phyloP scores from a whole-genome alignment of 2,329 filamentous ascomycete genomes.

The Sclerotinia sclerotiorum region DNA sequence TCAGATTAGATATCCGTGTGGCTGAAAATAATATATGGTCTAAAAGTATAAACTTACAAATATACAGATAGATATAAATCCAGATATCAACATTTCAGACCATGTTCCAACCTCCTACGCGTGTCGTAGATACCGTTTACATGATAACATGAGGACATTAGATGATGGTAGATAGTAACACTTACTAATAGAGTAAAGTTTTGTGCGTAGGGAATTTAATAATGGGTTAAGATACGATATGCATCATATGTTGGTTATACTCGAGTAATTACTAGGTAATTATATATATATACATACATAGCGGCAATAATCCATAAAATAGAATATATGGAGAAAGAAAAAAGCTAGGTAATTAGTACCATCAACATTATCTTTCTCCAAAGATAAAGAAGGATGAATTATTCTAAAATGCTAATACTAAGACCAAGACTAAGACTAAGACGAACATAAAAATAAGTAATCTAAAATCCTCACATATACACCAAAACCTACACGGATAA shows the following conservation, averaged over 20 bases:
- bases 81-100: neutral
- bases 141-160: neutral
- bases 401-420: too few species aligned
- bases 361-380: neutral
- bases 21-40: neutral
- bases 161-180: neutral
- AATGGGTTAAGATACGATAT: neutral
- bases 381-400: neutral
- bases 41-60: neutral
- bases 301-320: neutral
- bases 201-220: neutral
- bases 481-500: neutral
- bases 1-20: neutral
- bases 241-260: neutral
- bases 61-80: too few species aligned
- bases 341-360: neutral
- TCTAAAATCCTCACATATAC: neutral
- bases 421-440: too few species aligned
- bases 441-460: too few species aligned
- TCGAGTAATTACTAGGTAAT: neutral
- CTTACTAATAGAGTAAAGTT: neutral
- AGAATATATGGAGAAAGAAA: constrained; percentile 1
- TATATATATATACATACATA: neutral
- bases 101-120: neutral
- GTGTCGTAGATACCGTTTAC: neutral